Evolutionary conservation across 163 green algal genomes (phyloP), one percentile per base, ranked within the genome.

Genomic region (Volvox carteri): DNA sequence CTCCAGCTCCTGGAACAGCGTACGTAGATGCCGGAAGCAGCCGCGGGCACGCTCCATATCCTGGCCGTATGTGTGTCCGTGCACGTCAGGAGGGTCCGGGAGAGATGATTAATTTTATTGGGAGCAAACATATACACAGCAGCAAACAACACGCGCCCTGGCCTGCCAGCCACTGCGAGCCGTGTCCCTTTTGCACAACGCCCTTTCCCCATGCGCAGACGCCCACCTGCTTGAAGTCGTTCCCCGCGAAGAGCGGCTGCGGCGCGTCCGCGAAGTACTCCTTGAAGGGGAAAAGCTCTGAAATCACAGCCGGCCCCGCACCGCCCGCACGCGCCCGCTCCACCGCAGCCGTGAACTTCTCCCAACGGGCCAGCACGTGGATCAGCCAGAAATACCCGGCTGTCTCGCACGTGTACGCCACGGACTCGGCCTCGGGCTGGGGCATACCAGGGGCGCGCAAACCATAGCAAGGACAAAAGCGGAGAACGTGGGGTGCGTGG

Each of bases 341-440:
- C 33, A 92, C 85, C n/a, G 84, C 72, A 4, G 92, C 90, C 4
- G 37, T 86, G 88, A 95, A 95, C 78, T 93, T 92, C 92, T 95
- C 93, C 93, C 93, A 95, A 37, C 92, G 86, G n/a, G 95, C 91
- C 46, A 99, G 92, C 85, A 99, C 96, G 87, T 99, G 97, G 87
- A 99, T 91, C 90, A 99, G 94, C 97, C 97, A 99, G 91, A 99
- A 99, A 94, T 99, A 95, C 9, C 90, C 95, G 0, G 97, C 97
- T 0, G 95, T 99, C 94, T 99, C 98, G 90, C 98, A 99, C 14
- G 97, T 99, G 94, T 98, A 98, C 2, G 95, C 95, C 72, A 96
- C 93, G 46, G 96, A 94, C 76, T 95, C 94, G 21, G 92, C 86
- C 48, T 90, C 81, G 48, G 81, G 81, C 81, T 87, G 67, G 12